Base-by-base conservation (phyloP, 164 flowering plant genomes). In the Malania oleifera region DNA sequence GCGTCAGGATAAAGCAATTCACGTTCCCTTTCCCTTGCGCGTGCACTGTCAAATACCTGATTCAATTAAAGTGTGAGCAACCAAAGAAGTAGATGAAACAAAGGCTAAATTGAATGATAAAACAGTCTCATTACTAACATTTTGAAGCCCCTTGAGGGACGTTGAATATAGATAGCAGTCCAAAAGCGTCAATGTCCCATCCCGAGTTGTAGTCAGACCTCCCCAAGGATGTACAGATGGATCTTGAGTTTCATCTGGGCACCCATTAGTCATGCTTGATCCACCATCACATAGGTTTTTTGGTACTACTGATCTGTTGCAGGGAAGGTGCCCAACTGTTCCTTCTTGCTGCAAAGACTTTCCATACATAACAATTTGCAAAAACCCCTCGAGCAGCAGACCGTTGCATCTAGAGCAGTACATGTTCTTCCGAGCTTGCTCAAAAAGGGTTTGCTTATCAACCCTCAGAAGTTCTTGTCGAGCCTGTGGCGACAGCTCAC, bases 351-450 rank as follows among this genome's bases (percentile, higher is more conserved):
- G 92, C 70, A 85, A 71, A 22, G 96, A 84, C 73, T 86, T 93
- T 12, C 97, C 96, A 72, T 90, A 82, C 84, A 80, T 80, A 62
- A 85, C 87, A 75, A 93, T 90, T 69, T 87, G 99, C 70, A 86
- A 65, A 72, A 86, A 93, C 27, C 87, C 87, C 77, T 93, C 97
- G 5, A 93, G 95, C 67, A 93, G 71, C 57, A 93, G 73, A 29
- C 99, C 99, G 72, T 90, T 93, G 78, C 99, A 93, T 66, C 99
- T 78, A 47, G 99, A 90, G 73, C 97, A 93, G 79, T 90, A 93
- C 80, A 90, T 84, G 68, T 83, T 86, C 70, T 90, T 93, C 13
- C 99, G 89, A 64, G 96, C 96, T 72, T 88, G 91, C 82, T 93
- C 99, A 61, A 93, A 88, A 7, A 93, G 78, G 26, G 86, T 79